Conservation (phyloP, 225 moss, liverwort and hornwort species). For the Lunularia cruciata region DNA sequence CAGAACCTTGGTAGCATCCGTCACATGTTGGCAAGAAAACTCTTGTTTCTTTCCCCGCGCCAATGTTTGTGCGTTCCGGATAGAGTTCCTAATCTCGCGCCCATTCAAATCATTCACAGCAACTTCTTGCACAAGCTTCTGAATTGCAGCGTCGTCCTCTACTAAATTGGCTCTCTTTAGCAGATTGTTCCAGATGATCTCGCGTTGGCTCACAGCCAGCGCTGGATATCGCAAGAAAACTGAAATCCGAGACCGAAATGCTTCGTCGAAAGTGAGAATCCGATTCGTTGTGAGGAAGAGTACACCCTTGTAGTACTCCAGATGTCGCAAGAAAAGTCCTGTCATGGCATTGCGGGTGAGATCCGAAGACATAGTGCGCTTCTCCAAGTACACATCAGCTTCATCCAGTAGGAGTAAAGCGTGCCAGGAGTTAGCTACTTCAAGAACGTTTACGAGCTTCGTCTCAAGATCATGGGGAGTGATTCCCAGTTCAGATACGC, state of each 20-base stretch:
- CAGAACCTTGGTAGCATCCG: not conserved
- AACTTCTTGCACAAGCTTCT: constrained; percentile 10
- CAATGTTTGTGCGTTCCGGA: constrained; percentile 41
- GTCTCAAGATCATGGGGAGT: constrained; percentile 1
- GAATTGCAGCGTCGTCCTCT: not conserved
- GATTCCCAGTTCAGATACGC: not conserved
- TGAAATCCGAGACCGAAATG: constrained; percentile 54
- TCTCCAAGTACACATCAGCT: constrained; percentile 49
- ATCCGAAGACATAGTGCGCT: constrained; percentile 12
- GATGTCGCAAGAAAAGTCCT: constrained; percentile 38
- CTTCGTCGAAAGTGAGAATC: constrained; percentile 48
- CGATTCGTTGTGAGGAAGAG: constrained; percentile 55
- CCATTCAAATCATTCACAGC: constrained; percentile 42
- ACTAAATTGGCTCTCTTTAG: constrained; percentile 30
- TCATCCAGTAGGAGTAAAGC: constrained; percentile 53
- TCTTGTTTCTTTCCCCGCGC: constrained; percentile 30
- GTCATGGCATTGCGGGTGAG: constrained; percentile 42
- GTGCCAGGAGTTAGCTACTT: constrained; percentile 42
- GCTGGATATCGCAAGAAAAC: constrained; percentile 44
- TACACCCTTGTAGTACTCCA: constrained; percentile 53
- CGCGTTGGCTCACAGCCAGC: constrained; percentile 20
- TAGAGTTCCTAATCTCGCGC: constrained; percentile 56
- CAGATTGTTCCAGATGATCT: constrained; percentile 42
- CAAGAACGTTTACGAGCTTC: constrained; percentile 16
- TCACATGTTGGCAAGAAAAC: constrained; percentile 17